Conservation (phyloP, 306 rosid genomes). For the Cicer yamashitae region DNA sequence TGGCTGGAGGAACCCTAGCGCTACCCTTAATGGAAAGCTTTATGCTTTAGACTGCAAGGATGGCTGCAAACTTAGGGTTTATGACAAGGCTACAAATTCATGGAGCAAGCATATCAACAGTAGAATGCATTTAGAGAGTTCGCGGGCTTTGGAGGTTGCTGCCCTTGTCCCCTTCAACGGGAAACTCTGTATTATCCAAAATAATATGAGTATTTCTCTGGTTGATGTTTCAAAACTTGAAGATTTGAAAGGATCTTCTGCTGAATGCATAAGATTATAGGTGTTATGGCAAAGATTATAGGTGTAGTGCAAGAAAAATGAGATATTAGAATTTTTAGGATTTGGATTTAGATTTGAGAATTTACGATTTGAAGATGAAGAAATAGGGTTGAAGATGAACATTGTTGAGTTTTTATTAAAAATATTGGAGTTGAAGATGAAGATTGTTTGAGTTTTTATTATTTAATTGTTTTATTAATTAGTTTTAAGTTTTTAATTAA, state of each 20-base stretch:
- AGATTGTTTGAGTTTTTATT: too few relatives aligned
- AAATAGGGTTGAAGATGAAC: too few relatives aligned
- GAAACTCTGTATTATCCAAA: conserved; percentile 73
- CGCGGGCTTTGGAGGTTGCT: conserved; percentile 76
- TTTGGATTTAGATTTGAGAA: too few relatives aligned
- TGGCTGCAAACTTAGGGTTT: conserved; percentile 74
- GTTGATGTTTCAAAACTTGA: conserved; percentile 69
- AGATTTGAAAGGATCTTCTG: conserved; percentile 54
- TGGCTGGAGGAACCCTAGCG: conserved; percentile 84
- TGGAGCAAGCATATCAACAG: conserved; percentile 77
- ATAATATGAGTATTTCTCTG: conserved; percentile 76
- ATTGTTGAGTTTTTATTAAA: too few relatives aligned
- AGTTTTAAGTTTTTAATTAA: too few relatives aligned
- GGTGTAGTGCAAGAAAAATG: too few relatives aligned
- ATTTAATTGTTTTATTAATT: too few relatives aligned
- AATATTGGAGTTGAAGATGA: too few relatives aligned
- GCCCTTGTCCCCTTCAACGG: conserved; percentile 76
- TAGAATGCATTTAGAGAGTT: conserved; percentile 72
- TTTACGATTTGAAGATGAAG: too few relatives aligned
- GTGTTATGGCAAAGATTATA: too few relatives aligned
- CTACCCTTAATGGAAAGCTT: conserved; percentile 72
- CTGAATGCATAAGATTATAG: conserved; percentile 38
- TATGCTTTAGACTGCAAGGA: conserved; percentile 86
- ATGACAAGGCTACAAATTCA: conserved; percentile 64
- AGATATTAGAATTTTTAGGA: too few relatives aligned